Evolutionary conservation across 176 grass and related monocot species (phyloP).

Genomic region (Elymus sibiricus): DNA sequence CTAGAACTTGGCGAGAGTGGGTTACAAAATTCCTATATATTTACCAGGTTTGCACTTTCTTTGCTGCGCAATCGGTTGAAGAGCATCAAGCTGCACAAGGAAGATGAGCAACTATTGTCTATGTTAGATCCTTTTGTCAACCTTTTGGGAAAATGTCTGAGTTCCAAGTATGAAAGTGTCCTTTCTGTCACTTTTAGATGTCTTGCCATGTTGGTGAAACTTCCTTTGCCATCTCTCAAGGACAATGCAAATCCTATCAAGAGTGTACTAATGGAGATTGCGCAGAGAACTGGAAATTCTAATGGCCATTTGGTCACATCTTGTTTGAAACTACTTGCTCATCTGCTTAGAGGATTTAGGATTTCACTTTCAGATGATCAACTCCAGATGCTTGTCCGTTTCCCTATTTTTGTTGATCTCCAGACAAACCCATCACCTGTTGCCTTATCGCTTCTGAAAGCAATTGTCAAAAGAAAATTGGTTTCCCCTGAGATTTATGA

Average conservation of each 20-base stretch:
- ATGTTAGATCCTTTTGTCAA: constrained; percentile 91
- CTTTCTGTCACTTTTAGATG: constrained; percentile 82
- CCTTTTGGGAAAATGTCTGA: constrained; percentile 65
- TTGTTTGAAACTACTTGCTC: constrained; percentile 75
- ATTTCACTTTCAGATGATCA: constrained; percentile 86
- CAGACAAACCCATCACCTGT: constrained; percentile 87
- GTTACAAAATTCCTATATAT: constrained; percentile 61
- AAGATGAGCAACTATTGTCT: constrained; percentile 59
- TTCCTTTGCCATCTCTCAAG: constrained; percentile 80
- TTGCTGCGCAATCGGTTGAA: constrained; percentile 75
- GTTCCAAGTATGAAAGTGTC: constrained; percentile 81
- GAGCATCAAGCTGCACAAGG: constrained; percentile 70
- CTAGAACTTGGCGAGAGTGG: constrained; percentile 8
- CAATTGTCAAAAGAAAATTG: constrained; percentile 77
- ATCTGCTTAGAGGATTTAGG: constrained; percentile 64
- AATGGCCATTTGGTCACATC: constrained; percentile 74
- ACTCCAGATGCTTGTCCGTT: constrained; percentile 65
- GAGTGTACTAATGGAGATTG: constrained; percentile 82
- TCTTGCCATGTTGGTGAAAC: constrained; percentile 64
- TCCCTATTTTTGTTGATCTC: constrained; percentile 87
- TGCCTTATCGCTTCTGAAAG: constrained; percentile 83
- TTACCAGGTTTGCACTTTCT: constrained; percentile 74
- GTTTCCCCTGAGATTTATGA: constrained; percentile 92
- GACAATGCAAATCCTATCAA: constrained; percentile 65
- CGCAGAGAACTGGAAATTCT: constrained; percentile 67